These are phyloP conservation scores for Fusarium sp. DNA, from an alignment of 2,329 filamentous ascomycete species.

Conservation along the genomic window DNA sequence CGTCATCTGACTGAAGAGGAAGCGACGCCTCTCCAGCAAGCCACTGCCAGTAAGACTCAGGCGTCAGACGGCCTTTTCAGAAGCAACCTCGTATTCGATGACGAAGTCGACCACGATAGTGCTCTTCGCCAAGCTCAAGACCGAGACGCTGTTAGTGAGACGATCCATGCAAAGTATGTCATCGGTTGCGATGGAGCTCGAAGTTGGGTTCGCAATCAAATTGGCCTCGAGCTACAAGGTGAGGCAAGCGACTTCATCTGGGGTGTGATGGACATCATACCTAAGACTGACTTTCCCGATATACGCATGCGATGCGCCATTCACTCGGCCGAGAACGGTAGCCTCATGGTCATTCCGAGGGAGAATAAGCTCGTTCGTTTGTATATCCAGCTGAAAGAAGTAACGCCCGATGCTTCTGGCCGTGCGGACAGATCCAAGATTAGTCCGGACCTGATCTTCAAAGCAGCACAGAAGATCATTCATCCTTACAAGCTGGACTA, in stretches of 20 bases:
- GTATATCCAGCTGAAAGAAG: slow-evolving; percentile 69
- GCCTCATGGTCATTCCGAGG: slow-evolving; percentile 78
- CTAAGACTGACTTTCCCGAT: slow-evolving; percentile 79
- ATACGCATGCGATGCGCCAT: slow-evolving; percentile 80
- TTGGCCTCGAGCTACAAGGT: slow-evolving; percentile 67
- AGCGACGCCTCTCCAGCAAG: background rate
- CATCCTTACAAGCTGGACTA: background rate
- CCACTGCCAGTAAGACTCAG: background rate
- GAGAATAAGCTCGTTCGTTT: slow-evolving; percentile 78
- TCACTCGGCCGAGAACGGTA: slow-evolving; percentile 74
- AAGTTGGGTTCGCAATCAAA: slow-evolving; percentile 74
- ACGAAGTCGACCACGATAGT: background rate
- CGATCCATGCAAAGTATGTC: slow-evolving; percentile 30
- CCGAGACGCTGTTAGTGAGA: background rate
- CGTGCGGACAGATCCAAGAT: slow-evolving; percentile 1
- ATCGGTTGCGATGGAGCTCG: slow-evolving; percentile 72
- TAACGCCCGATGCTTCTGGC: background rate
- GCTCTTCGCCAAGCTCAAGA: background rate
- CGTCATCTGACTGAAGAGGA: background rate
- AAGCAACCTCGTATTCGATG: background rate
- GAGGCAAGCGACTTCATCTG: slow-evolving; percentile 68
- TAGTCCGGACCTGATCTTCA: background rate
- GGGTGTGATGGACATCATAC: slow-evolving; percentile 78
- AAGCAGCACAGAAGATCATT: background rate
- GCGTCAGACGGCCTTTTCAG: background rate